These are phyloP conservation scores for Podaxis sp. DNA, from an alignment of 768 basidiomycete species.

Conservation along the genomic window DNA sequence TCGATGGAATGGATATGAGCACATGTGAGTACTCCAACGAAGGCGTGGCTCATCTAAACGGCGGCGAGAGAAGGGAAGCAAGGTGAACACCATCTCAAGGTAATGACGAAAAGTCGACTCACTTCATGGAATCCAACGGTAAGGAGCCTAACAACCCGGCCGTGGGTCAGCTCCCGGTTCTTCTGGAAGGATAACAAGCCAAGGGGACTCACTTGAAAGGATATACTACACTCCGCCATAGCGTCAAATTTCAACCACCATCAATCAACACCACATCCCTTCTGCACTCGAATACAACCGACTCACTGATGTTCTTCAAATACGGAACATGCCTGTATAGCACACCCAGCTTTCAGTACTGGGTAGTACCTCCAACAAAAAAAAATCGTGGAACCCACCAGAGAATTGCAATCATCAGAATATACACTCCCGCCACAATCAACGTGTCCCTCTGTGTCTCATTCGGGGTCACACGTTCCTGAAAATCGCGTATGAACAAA, in stretches of 20 bases:
- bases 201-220: constrained; percentile 76
- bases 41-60: constrained; percentile 78
- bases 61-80: neutral
- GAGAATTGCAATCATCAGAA: constrained; percentile 71
- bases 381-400: constrained; percentile 45
- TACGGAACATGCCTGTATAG: constrained; percentile 68
- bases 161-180: neutral
- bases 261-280: neutral
- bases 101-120: constrained; percentile 10
- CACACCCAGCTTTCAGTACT: neutral
- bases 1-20: constrained; percentile 84
- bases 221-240: constrained; percentile 50
- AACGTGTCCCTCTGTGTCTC: constrained; percentile 71
- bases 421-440: constrained; percentile 75
- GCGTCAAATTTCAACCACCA: neutral
- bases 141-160: constrained; percentile 47
- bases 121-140: constrained; percentile 92
- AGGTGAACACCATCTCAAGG: neutral
- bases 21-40: constrained; percentile 77
- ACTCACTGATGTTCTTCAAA: constrained; percentile 70
- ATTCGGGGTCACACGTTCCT: constrained; percentile 54
- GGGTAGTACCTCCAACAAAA: neutral
- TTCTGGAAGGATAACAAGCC: neutral
- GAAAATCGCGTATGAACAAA: constrained; percentile 34
- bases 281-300: neutral